phyloP scores from a whole-genome alignment of 225 moss, liverwort and hornwort species.

The Polytrichum commune region DNA sequence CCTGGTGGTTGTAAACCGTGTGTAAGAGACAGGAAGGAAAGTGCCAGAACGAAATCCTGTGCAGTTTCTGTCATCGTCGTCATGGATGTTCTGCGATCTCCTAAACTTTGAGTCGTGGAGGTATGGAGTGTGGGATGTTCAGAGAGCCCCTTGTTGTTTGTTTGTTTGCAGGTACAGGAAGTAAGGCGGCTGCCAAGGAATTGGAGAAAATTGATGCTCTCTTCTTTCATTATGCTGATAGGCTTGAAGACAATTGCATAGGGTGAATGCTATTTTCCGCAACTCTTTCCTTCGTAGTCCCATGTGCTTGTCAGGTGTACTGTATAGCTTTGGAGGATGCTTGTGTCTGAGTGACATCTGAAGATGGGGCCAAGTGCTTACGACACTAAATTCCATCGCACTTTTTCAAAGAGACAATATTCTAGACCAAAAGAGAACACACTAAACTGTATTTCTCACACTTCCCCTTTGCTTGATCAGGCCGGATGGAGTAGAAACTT shows the following conservation, averaged over 20 bases:
- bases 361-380: too few relatives aligned
- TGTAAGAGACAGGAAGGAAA: too few relatives aligned
- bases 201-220: constrained; percentile 87
- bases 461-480: constrained; percentile 32
- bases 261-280: constrained; percentile 50
- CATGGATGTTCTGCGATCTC: background rate
- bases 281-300: too few relatives aligned
- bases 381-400: too few relatives aligned
- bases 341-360: too few relatives aligned
- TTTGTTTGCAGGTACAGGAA: constrained; percentile 52
- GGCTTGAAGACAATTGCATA: constrained; percentile 73
- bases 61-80: background rate
- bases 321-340: too few relatives aligned
- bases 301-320: too few relatives aligned
- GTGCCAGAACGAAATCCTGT: background rate
- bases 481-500: constrained; percentile 89
- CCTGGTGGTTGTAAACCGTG: background rate
- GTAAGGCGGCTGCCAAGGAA: constrained; percentile 86
- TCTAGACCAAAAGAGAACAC: background rate
- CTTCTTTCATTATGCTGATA: constrained; percentile 91
- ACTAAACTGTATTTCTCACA: background rate
- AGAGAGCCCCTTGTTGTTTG: background rate
- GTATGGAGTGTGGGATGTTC: background rate
- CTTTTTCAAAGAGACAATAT: too few relatives aligned
- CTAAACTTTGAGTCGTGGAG: background rate